phyloP scores from a whole-genome alignment of 225 moss, liverwort and hornwort genomes.

The Asterella californica region DNA sequence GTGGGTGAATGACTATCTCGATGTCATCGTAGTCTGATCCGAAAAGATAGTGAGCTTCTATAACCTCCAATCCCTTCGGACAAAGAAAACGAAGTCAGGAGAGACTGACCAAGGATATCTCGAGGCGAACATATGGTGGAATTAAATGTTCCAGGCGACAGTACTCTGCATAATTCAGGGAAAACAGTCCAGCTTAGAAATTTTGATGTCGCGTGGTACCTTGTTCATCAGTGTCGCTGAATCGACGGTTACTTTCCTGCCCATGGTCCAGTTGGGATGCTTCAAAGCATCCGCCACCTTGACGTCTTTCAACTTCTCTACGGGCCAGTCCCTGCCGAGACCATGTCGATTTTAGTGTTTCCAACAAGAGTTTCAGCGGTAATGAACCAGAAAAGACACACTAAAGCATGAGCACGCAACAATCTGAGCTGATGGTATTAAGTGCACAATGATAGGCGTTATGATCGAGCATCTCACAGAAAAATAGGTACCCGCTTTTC shows the following conservation, averaged over 20 bases:
- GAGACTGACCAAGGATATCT: neutral
- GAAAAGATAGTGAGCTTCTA: conserved; percentile 95
- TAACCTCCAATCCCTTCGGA: conserved; percentile 85
- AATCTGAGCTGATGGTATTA: neutral
- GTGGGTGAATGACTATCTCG: conserved; percentile 92
- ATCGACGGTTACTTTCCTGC: conserved; percentile 93
- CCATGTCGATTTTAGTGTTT: neutral
- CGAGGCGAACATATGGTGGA: neutral
- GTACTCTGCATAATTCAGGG: neutral
- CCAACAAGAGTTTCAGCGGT: neutral
- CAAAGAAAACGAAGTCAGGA: neutral
- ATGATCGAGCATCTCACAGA: neutral
- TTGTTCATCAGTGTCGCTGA: conserved; percentile 99
- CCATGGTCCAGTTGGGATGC: conserved; percentile 99
- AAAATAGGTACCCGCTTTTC: neutral
- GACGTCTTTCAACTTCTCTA: conserved; percentile 83
- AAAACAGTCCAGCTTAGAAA: neutral
- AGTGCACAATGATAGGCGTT: neutral
- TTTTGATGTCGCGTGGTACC: conserved; percentile 31
- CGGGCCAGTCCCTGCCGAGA: conserved; percentile 80
- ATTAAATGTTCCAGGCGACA: neutral
- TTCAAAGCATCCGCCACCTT: conserved; percentile 97
- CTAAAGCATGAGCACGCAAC: neutral
- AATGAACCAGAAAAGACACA: neutral
- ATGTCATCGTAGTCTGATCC: conserved; percentile 89